Base-by-base conservation (phyloP, 2,329 filamentous ascomycete genomes). In the Sphaerulina vaccinii region DNA sequence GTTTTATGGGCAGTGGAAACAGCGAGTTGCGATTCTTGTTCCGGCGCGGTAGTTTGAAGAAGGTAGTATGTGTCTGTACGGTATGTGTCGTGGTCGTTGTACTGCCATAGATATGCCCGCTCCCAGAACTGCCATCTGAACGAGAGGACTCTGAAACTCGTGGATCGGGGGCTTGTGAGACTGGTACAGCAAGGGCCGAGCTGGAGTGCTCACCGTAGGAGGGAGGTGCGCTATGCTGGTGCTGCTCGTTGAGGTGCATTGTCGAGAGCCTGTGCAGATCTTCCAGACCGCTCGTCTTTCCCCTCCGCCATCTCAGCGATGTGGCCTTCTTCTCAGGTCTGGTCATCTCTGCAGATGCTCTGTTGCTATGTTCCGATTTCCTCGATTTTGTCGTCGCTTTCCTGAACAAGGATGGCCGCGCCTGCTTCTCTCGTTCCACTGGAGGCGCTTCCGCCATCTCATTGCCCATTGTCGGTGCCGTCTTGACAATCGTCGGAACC, bases 1-100 rank as follows among this genome's bases (percentile, higher is more conserved):
- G 79, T 69, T 87, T 90, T 57, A 92, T 84, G 35, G 90, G 90
- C n/a, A 97, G 77, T 52, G 92, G 91, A 64, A 97, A 97, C 29
- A 97, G 74, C 2, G 88, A 85, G 32, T 84, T 82, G 54, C 87
- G 83, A 64, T 87, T 90, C 63, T 84, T 86, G 64, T 83, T 87
- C 57, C 90, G 80, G 46, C 90, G 86, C 27, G 86, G 83, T 57
- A 97, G 77, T 52, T 84, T 85, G 68, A 96, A 96, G 67, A 96
- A 89, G 21, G 86, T 87, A 29, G 81, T 84, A 63, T 59, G 64
- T 5, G 82, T 80, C 22, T 81, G 77, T 11, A 80, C 73, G 8
- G 79, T 83, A 57, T 87, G 82, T 9, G 83, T 85, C 5, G 82
- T 84, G 38, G 78, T 84, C 47, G 78, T 81, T 40, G 74, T 80